Evolutionary conservation across 2,329 filamentous ascomycete species (phyloP).

Genomic region (Cladosporium sp.): DNA sequence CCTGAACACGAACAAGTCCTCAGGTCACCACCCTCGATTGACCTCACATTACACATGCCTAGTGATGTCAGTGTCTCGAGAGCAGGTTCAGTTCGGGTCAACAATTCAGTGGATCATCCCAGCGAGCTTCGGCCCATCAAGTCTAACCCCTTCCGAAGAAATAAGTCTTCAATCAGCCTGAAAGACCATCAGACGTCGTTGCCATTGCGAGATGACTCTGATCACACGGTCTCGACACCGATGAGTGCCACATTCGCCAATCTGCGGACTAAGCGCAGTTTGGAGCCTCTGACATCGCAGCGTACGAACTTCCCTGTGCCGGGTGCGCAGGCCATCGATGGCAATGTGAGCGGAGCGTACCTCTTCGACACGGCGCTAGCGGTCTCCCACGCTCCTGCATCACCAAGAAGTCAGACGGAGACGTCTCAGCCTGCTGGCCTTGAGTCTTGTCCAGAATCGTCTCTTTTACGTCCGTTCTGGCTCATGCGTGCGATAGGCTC

Average conservation of each 20-base stretch:
- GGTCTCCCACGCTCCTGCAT: slow-evolving; percentile 26
- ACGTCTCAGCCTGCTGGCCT: slow-evolving; percentile 70
- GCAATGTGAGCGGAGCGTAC: slow-evolving; percentile 67
- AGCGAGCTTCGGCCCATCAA: slow-evolving; percentile 27
- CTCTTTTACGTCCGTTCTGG: slow-evolving; percentile 94
- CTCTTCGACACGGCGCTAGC: slow-evolving; percentile 67
- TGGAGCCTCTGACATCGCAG: slow-evolving; percentile 33
- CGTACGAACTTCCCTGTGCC: slow-evolving; percentile 53
- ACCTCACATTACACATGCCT: slow-evolving; percentile 26
- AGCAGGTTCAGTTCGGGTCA: slow-evolving; percentile 23
- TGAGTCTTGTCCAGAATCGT: slow-evolving; percentile 88
- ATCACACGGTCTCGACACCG: slow-evolving; percentile 68
- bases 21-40: slow-evolving; percentile 34
- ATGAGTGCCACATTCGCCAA: slow-evolving; percentile 66
- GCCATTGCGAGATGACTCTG: slow-evolving; percentile 60
- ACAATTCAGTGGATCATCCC: slow-evolving; percentile 29
- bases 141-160: slow-evolving; percentile 45
- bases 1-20: slow-evolving; percentile 31
- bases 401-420: slow-evolving; percentile 39
- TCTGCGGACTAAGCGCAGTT: slow-evolving; percentile 39
- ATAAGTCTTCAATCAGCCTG: slow-evolving; percentile 61
- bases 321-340: slow-evolving; percentile 42
- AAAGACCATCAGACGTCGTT: slow-evolving; percentile 72
- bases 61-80: slow-evolving; percentile 22
- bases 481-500: slow-evolving; percentile 93